Evolutionary conservation across 768 basidiomycete species (phyloP).

Genomic region (Tylopilus rubrobrunneus): DNA sequence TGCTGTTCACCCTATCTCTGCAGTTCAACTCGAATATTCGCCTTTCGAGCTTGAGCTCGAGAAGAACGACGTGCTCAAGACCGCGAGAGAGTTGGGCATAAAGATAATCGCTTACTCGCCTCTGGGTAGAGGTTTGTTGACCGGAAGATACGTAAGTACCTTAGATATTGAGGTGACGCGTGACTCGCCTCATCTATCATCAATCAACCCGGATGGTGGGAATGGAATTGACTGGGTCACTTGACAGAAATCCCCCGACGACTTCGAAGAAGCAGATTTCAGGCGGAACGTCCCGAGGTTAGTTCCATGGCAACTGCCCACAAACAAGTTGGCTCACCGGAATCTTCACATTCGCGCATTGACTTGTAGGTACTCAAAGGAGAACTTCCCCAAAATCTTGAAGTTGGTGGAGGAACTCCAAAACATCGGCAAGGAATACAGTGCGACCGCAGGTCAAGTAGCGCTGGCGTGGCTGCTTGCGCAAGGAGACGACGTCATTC

Average conservation of each 20-base stretch:
- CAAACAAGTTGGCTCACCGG: too few relatives aligned
- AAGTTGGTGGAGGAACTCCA: constrained; percentile 31
- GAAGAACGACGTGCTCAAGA: constrained; percentile 12
- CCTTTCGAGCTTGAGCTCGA: constrained; percentile 44
- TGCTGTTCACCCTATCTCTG: constrained; percentile 47
- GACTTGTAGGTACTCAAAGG: constrained; percentile 15
- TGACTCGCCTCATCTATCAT: not conserved
- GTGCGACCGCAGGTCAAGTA: constrained; percentile 37
- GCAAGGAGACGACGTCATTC: constrained; percentile 35
- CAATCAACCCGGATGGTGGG: not conserved
- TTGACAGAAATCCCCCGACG: constrained; percentile 31
- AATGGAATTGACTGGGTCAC: not conserved
- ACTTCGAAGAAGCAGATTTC: constrained; percentile 28
- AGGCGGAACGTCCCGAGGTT: constrained; percentile 23
- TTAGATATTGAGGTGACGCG: not conserved
- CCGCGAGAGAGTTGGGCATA: constrained; percentile 40
- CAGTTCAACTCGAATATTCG: constrained; percentile 50
- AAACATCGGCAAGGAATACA: constrained; percentile 31
- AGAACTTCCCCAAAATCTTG: constrained; percentile 37
- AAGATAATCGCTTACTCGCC: constrained; percentile 50
- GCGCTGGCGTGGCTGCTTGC: constrained; percentile 39
- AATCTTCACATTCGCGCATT: not conserved
- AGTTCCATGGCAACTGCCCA: constrained; percentile 13
- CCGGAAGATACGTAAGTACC: constrained; percentile 38
- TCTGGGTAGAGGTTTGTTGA: constrained; percentile 50